These are phyloP conservation scores for Waitea zeae DNA, from an alignment of 1,284 basidiomycete species.

Conservation along the genomic window DNA sequence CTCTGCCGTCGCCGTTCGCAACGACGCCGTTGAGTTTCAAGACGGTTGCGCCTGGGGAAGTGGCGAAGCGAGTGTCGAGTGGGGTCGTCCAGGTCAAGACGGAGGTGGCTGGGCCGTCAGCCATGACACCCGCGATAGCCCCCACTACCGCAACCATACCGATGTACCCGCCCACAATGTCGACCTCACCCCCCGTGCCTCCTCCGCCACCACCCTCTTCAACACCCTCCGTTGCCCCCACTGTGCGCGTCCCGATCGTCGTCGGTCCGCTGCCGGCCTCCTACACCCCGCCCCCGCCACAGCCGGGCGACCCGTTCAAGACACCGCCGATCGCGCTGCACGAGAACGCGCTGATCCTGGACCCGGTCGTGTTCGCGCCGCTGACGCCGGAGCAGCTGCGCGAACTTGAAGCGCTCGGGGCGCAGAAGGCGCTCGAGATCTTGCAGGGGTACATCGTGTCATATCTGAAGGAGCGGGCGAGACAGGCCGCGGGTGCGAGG, in stretches of 20 bases:
- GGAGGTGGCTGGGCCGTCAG: background rate
- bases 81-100: background rate
- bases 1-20: conserved; percentile 51
- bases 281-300: conserved; percentile 14
- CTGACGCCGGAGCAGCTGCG: conserved; percentile 58
- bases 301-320: conserved; percentile 15
- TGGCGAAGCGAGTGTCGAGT: background rate
- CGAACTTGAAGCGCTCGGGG: conserved; percentile 67
- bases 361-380: conserved; percentile 71
- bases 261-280: conserved; percentile 36
- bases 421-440: conserved; percentile 67
- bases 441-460: conserved; percentile 75
- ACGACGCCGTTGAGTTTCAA: conserved; percentile 33
- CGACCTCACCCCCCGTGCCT: conserved; percentile 6
- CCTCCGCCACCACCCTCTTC: conserved; percentile 4
- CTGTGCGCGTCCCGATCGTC: conserved; percentile 39
- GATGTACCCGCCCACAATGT: background rate
- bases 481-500: conserved; percentile 21
- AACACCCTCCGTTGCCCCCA: conserved; percentile 15
- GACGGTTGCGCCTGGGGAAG: conserved; percentile 6
- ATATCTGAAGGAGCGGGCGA: conserved; percentile 66
- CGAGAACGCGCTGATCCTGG: conserved; percentile 69
- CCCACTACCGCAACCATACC: background rate
- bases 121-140: background rate
- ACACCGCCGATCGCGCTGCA: conserved; percentile 60